Evolutionary conservation across 306 rosid genomes (phyloP).

Genomic region (Trichosanthes truncata): DNA sequence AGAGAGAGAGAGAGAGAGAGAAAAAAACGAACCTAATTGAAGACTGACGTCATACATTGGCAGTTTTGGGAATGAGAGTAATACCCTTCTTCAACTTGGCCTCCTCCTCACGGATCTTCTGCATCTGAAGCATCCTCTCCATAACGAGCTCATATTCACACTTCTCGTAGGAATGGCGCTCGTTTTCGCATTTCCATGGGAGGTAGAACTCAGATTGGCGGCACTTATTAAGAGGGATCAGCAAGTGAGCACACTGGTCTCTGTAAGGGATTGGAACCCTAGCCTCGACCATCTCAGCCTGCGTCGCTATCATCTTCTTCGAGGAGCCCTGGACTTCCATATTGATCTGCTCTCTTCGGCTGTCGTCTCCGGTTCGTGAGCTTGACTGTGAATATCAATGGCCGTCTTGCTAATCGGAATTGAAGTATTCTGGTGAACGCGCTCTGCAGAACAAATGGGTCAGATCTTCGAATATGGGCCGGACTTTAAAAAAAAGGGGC

Average conservation of each 20-base stretch:
- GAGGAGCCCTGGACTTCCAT: constrained; percentile 72
- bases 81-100: constrained; percentile 33
- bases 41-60: constrained; percentile 32
- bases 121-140: constrained; percentile 95
- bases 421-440: neutral
- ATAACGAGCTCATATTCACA: constrained; percentile 90
- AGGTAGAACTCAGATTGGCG: constrained; percentile 72
- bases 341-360: neutral
- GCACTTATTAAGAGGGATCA: constrained; percentile 95
- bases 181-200: constrained; percentile 85
- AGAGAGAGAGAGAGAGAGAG: neutral
- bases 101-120: constrained; percentile 65
- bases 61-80: constrained; percentile 70
- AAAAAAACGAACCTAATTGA: constrained; percentile 4
- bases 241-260: constrained; percentile 86
- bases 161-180: constrained; percentile 84
- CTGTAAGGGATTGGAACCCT: constrained; percentile 73
- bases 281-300: constrained; percentile 83
- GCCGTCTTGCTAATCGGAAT: neutral
- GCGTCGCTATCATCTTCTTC: constrained; percentile 97
- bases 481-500: neutral
- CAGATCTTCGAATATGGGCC: neutral
- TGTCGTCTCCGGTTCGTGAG: neutral
- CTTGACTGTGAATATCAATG: neutral
- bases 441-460: neutral